Conservation (phyloP, 148 eudicot species). For the Spergularia marina region DNA sequence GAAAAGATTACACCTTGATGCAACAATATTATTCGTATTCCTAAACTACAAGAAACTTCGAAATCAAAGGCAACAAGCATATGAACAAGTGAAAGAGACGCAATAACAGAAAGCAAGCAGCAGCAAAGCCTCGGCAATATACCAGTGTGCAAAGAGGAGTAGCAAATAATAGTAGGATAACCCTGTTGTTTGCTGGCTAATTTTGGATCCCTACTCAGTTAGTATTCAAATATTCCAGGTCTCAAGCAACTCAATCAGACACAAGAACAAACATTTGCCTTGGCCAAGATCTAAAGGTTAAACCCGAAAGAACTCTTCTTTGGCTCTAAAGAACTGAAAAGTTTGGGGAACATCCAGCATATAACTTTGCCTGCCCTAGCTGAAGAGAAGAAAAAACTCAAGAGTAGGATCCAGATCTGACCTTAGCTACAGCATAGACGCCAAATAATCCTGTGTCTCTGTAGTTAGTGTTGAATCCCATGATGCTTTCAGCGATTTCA, state of each 20-base stretch:
- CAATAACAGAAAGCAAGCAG: too few species aligned
- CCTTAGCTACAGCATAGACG: conserved; percentile 93
- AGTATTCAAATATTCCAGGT: not conserved
- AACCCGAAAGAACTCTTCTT: too few species aligned
- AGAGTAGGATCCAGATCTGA: conserved; percentile 22
- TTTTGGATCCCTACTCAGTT: not conserved
- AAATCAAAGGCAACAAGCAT: too few species aligned
- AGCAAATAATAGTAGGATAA: not conserved
- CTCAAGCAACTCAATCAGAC: not conserved
- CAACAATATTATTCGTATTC: too few species aligned
- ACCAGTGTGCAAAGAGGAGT: not conserved
- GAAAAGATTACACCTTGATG: too few species aligned
- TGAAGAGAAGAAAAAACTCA: not conserved
- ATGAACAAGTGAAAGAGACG: too few species aligned
- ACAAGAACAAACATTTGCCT: not conserved
- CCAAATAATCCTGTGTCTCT: conserved; percentile 93
- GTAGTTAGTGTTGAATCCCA: conserved; percentile 91
- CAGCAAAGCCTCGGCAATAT: not conserved
- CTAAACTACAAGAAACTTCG: too few species aligned
- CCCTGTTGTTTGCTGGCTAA: not conserved
- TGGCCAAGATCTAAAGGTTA: too few species aligned
- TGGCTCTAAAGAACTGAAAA: too few species aligned
- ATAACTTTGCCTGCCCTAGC: not conserved
- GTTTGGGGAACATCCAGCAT: too few species aligned
- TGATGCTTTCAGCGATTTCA: conserved; percentile 90